These are phyloP conservation scores for Parasarocladium wereldwijsianum DNA, from an alignment of 2,329 filamentous ascomycete species.

Conservation along the genomic window DNA sequence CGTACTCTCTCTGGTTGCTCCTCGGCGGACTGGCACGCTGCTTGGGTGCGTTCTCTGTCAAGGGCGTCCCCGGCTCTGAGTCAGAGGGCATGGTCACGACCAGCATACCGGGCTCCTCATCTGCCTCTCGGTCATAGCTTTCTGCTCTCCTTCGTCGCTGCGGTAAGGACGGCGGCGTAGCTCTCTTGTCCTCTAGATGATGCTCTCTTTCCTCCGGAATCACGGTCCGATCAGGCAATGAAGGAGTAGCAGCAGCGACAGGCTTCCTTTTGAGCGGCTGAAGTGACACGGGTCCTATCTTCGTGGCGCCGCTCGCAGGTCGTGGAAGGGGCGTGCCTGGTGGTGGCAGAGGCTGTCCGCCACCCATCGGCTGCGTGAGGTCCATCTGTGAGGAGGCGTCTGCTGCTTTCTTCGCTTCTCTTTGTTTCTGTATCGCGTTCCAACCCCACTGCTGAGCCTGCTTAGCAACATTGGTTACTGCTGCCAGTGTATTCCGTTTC, in stretches of 20 bases:
- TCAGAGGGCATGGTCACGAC: slow-evolving; percentile 52
- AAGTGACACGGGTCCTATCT: slow-evolving; percentile 39
- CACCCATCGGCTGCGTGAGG: slow-evolving; percentile 58
- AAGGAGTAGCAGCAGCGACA: slow-evolving; percentile 31
- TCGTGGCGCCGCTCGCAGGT: slow-evolving; percentile 45
- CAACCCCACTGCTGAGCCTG: slow-evolving; percentile 45
- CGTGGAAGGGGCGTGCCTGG: slow-evolving; percentile 63
- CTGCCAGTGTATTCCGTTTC: slow-evolving; percentile 37
- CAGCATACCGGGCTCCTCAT: slow-evolving; percentile 31
- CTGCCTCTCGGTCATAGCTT: slow-evolving; percentile 18
- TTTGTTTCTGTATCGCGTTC: slow-evolving; percentile 38
- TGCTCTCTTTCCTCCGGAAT: too few relatives aligned
- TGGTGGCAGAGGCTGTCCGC: slow-evolving; percentile 68
- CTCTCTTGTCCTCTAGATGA: slow-evolving; percentile 6
- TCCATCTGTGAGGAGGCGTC: slow-evolving; percentile 23
- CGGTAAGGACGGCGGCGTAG: slow-evolving; percentile 31
- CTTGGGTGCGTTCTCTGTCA: slow-evolving; percentile 18
- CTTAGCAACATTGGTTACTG: slow-evolving; percentile 38
- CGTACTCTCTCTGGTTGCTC: too few relatives aligned
- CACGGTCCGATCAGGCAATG: too few relatives aligned
- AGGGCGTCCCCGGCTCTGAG: slow-evolving; percentile 41
- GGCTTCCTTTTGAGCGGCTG: slow-evolving; percentile 58
- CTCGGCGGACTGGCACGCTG: too few relatives aligned
- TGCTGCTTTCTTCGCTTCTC: slow-evolving; percentile 22
- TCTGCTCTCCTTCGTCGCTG: slow-evolving; percentile 23